Evolutionary conservation across 495 filamentous ascomycete genomes (phyloP), one percentile per base, ranked within the genome.

Genomic region (Penicillium paxilli): DNA sequence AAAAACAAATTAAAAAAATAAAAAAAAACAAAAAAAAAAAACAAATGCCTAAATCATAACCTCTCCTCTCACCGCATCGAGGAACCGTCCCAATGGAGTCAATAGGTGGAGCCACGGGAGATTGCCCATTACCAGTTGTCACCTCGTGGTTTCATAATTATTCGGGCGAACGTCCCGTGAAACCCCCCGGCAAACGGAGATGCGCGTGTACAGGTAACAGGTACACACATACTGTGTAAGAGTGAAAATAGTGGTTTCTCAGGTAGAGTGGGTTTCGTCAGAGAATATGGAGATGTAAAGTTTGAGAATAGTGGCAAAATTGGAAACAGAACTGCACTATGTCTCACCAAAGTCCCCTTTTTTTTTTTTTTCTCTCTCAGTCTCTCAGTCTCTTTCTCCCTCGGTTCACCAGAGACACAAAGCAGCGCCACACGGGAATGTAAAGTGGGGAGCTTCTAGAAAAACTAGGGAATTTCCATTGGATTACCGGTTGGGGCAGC

Each of bases 391-490:
- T n/a, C n/a, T n/a, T n/a, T n/a, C n/a, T n/a, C n/a, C n/a, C 35
- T 20, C 14, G 41, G 41, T 23, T 44, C 20, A 44, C 20, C 41
- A 44, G 41, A 44, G 24, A 25, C 44, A 45, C 6, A 47, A 28
- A 28, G 47, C 42, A 56, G 52, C 60, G 66, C 60, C 57, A 60
- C 66, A 59, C 58, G 54, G 55, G 49, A 60, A 59, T 60, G 54
- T 40, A 24, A 54, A 33, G 57, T 58, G 67, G 68, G 40, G 68
- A 65, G 56, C 67, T 75, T 75, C 72, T 73, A 72, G 72, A 75
- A 75, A 73, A 63, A 63, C 28, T 40, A 33, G 24, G 37, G 44
- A 38, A 56, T 64, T 75, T 75, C 72, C 55, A 59, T 68, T 57
- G 60, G 44, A 67, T 73, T 75, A 59, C 72, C 72, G 10, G 45